phyloP scores from a whole-genome alignment of 2,329 filamentous ascomycete genomes.

The Colletotrichum echinochloae region DNA sequence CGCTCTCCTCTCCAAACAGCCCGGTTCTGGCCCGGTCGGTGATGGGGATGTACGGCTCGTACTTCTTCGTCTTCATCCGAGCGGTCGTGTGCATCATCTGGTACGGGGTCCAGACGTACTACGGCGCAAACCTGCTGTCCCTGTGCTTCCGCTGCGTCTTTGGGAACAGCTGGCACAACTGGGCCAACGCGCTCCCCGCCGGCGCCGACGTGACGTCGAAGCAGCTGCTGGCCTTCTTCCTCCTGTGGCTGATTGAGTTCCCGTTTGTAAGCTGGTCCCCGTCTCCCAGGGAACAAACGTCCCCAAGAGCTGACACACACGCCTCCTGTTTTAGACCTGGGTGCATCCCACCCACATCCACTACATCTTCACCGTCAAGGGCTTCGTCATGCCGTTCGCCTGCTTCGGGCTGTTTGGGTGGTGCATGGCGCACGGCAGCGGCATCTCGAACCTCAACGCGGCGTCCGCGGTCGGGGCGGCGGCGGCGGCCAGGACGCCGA shows the following conservation, averaged over 20 bases:
- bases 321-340: conserved; percentile 43
- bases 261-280: conserved; percentile 48
- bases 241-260: conserved; percentile 54
- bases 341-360: conserved; percentile 52
- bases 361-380: conserved; percentile 52
- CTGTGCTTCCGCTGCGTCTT: conserved; percentile 50
- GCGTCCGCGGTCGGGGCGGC: conserved; percentile 45
- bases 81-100: conserved; percentile 49
- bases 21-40: conserved; percentile 53
- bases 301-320: not conserved
- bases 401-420: conserved; percentile 53
- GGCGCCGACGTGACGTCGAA: conserved; percentile 50
- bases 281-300: not conserved
- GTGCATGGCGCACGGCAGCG: conserved; percentile 47
- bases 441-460: conserved; percentile 45
- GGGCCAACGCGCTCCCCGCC: conserved; percentile 48
- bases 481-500: conserved; percentile 44
- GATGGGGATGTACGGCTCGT: conserved; percentile 58
- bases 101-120: conserved; percentile 46
- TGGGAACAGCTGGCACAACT: conserved; percentile 48
- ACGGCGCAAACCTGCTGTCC: conserved; percentile 44
- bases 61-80: conserved; percentile 54
- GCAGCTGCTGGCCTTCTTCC: conserved; percentile 53
- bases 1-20: conserved; percentile 23
- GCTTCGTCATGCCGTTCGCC: conserved; percentile 50